Evolutionary conservation across 2,329 filamentous ascomycete genomes (phyloP).

Genomic region (Daldinia sp.): DNA sequence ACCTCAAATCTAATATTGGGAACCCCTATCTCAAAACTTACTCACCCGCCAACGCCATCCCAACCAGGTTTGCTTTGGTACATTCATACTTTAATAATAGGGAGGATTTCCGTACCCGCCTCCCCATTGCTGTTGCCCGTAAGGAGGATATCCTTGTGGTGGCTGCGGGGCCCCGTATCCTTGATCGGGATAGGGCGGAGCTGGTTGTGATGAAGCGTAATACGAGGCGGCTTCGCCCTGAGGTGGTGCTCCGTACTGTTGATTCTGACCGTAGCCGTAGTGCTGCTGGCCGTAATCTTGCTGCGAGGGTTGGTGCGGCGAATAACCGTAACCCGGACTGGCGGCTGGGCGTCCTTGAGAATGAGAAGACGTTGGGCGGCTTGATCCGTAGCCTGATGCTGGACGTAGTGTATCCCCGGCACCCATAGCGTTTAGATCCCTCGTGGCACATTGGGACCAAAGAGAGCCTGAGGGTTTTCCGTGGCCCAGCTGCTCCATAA

Average conservation of each 20-base stretch:
- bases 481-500: slow-evolving; percentile 58
- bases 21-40: not conserved
- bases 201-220: slow-evolving; percentile 13
- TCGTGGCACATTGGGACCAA: slow-evolving; percentile 67
- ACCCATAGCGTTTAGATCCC: slow-evolving; percentile 65
- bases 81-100: slow-evolving; percentile 7
- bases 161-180: slow-evolving; percentile 26
- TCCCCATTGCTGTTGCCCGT: slow-evolving; percentile 31
- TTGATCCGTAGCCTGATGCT: slow-evolving; percentile 46
- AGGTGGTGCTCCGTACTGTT: slow-evolving; percentile 30
- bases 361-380: slow-evolving; percentile 47
- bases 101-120: slow-evolving; percentile 30
- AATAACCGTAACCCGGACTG: slow-evolving; percentile 53
- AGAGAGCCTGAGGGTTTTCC: slow-evolving; percentile 67
- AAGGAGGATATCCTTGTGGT: slow-evolving; percentile 30
- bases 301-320: slow-evolving; percentile 44
- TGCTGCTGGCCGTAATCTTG: slow-evolving; percentile 24
- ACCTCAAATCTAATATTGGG: not conserved
- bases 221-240: slow-evolving; percentile 25
- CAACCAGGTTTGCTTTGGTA: not conserved
- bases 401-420: slow-evolving; percentile 52
- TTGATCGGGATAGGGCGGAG: slow-evolving; percentile 13
- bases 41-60: slow-evolving; percentile 10
- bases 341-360: slow-evolving; percentile 43
- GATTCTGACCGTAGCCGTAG: slow-evolving; percentile 22